Evolutionary conservation across 2,329 filamentous ascomycete species (phyloP), one percentile per base, ranked within the genome.

Genomic region (Cladophialophora bantiana): DNA sequence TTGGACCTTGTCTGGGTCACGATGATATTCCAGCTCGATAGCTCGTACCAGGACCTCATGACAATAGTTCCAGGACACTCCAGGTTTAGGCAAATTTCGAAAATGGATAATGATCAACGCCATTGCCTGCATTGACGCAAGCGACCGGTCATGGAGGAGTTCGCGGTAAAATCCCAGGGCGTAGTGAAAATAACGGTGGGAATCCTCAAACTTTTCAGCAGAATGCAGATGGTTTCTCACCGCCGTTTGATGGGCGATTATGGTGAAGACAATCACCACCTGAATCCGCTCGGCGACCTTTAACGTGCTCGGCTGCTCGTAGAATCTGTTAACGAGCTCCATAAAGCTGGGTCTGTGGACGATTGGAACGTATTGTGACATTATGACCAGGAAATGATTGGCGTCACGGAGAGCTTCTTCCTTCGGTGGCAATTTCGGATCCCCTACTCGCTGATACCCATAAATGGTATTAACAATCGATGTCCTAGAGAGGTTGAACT

Each of bases 111-210:
- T 88, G 18, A 96, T 87, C 78, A 95, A 80, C 10, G 88, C 83
- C 73, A 95, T 77, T 3, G 90, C 92, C 76, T 95, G 91, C 7
- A 93, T 83, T 59, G 91, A 87, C 54, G 87, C 81, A 13, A 93
- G 78, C 0, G 86, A 87, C 64, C 86, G 86, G 18, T 87, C 86
- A 5, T 82, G 82, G 13, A 87, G 78, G 3, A 96, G 79, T 56
- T 91, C 82, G 68, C 87, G 89, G 70, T 90, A 88, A 76, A 89
- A 88, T 74, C 86, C 87, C 53, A 94, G 78, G 1, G 89, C 85
- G 74, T 89, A 94, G 73, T 93, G 90, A 72, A 94, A 94, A 75
- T 95, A 92, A 62, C 86, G 86, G 77, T 93, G 91, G 3, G 90
- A 91, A 59, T 89, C 80, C 1, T 84, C 81, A 6, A 81, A 79